A percentile compares a stretch with the other conserved stretches of the same genome.
These are phyloP conservation scores for Candida ascalaphidarum DNA, from an alignment of 805 yeast species.

Conservation along the genomic window DNA sequence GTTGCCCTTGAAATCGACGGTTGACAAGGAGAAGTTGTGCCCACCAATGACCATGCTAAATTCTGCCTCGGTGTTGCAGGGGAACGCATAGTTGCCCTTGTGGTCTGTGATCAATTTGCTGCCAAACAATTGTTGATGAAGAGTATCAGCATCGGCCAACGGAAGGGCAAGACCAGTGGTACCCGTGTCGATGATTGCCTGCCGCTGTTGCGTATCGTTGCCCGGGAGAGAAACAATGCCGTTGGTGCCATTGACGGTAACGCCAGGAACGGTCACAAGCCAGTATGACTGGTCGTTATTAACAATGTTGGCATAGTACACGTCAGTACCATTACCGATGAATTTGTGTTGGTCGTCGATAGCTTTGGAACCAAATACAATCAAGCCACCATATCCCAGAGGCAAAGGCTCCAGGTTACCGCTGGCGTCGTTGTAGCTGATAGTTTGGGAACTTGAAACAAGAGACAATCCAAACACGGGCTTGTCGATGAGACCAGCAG, in stretches of 20 bases:
- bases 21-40: conserved; percentile 34
- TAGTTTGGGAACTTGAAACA: conserved; percentile 6
- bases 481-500: conserved; percentile 22
- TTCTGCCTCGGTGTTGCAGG: conserved; percentile 36
- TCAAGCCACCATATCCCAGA: conserved; percentile 15
- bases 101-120: conserved; percentile 45
- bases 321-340: conserved; percentile 18
- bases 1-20: conserved; percentile 41
- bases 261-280: conserved; percentile 36
- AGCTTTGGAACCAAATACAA: conserved; percentile 16
- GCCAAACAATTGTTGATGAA: conserved; percentile 42
- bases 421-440: conserved; percentile 6
- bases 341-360: conserved; percentile 5
- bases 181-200: conserved; percentile 56
- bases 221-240: not conserved
- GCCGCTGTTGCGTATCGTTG: too few relatives aligned
- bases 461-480: conserved; percentile 29
- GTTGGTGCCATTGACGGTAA: conserved; percentile 21
- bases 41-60: conserved; percentile 37
- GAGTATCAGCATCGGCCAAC: conserved; percentile 40
- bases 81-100: conserved; percentile 48
- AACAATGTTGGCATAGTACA: conserved; percentile 31
- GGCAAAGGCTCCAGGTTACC: conserved; percentile 20
- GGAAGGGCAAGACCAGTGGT: conserved; percentile 56
- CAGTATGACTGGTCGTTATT: conserved; percentile 35